Conservation (phyloP, 352 stramenopile species). For the Phytophthora ohioensis region DNA sequence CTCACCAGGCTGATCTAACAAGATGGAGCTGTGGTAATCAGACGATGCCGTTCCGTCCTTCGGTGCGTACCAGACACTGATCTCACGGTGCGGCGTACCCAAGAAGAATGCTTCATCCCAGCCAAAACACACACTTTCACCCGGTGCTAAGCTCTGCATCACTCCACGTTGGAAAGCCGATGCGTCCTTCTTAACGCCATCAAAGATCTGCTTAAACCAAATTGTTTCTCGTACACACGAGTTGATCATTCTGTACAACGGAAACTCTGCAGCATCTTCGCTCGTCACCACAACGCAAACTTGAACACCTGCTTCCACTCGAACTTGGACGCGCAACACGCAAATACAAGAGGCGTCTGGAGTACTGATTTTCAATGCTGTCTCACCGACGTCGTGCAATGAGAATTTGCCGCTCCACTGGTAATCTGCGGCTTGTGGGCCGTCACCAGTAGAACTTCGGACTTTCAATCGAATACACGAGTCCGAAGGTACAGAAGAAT, state of each 20-base stretch:
- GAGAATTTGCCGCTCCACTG: slow-evolving; percentile 87
- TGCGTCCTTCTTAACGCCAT: slow-evolving; percentile 66
- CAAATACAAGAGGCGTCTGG: slow-evolving; percentile 79
- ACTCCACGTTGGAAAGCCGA: slow-evolving; percentile 63
- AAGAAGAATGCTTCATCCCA: slow-evolving; percentile 89
- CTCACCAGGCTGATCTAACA: slow-evolving; percentile 79
- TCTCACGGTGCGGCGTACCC: slow-evolving; percentile 67
- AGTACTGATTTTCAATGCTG: slow-evolving; percentile 87
- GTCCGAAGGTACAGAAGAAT: slow-evolving; percentile 64
- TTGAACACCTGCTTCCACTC: slow-evolving; percentile 73
- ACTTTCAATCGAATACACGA: slow-evolving; percentile 75
- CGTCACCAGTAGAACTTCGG: slow-evolving; percentile 24
- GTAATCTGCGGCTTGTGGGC: slow-evolving; percentile 39
- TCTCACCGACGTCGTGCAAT: slow-evolving; percentile 86
- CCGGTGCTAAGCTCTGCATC: slow-evolving; percentile 72
- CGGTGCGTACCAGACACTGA: slow-evolving; percentile 67
- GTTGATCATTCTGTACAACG: slow-evolving; percentile 87
- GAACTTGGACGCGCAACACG: slow-evolving; percentile 84
- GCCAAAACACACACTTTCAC: slow-evolving; percentile 78
- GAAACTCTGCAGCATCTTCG: slow-evolving; percentile 69
- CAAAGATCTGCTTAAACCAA: slow-evolving; percentile 86
- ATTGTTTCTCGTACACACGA: slow-evolving; percentile 72
- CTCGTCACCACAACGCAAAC: slow-evolving; percentile 80
- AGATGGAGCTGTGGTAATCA: slow-evolving; percentile 58
- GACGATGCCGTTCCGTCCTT: slow-evolving; percentile 46